These are phyloP conservation scores for Lactuca saligna DNA, from an alignment of 129 eudicot genomes.

Conservation along the genomic window DNA sequence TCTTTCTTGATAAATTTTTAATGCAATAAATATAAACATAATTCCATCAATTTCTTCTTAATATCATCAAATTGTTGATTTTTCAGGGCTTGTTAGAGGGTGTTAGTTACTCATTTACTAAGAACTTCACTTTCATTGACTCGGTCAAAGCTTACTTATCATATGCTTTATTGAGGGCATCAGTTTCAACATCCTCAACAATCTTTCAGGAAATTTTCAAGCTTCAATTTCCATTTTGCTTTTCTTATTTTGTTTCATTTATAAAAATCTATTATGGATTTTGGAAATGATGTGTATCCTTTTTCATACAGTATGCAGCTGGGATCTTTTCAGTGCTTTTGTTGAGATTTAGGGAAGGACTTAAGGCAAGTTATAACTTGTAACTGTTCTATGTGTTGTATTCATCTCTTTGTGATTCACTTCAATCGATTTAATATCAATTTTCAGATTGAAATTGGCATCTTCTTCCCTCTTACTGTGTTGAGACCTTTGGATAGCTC, in stretches of 20 bases:
- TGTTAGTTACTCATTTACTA: conserved; percentile 71
- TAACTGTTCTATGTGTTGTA: background rate
- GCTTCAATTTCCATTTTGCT: conserved; percentile 16
- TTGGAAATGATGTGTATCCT: conserved; percentile 20
- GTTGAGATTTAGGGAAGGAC: conserved; percentile 79
- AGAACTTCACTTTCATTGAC: conserved; percentile 77
- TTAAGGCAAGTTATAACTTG: conserved; percentile 50
- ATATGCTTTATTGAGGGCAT: conserved; percentile 76
- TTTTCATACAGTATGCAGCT: conserved; percentile 65
- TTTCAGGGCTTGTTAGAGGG: conserved; percentile 83
- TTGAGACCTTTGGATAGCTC: conserved; percentile 67
- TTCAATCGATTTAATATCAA: conserved; percentile 12
- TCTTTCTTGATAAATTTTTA: background rate
- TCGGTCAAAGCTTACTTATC: conserved; percentile 89
- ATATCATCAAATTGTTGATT: background rate
- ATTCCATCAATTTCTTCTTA: no score
- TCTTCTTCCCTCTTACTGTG: conserved; percentile 81
- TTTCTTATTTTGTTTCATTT: conserved; percentile 3
- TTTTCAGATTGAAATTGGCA: conserved; percentile 84
- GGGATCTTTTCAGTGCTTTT: conserved; percentile 83
- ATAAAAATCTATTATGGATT: background rate
- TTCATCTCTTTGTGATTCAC: background rate
- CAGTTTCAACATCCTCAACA: conserved; percentile 60
- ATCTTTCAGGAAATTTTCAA: conserved; percentile 64
- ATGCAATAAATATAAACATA: no score